Evolutionary conservation across 208 protist species (phyloP).

Genomic region (Acanthamoeba divionensis): DNA sequence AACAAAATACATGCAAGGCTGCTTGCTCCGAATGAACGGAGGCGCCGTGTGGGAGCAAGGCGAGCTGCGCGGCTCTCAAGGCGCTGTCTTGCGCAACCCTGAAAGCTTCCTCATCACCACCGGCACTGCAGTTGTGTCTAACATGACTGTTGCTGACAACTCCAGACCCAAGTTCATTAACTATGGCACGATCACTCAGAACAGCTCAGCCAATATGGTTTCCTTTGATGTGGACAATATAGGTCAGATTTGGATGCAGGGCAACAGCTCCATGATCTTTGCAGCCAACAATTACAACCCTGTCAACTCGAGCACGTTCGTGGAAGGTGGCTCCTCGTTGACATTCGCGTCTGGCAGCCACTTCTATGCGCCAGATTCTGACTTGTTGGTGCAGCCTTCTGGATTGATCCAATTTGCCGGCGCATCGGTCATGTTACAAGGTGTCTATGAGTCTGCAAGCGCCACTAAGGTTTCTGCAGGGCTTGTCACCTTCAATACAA

Average conservation of each 20-base stretch:
- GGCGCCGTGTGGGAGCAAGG: background rate
- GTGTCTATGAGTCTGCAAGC: constrained; percentile 2
- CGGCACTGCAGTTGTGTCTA: background rate
- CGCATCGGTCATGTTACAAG: background rate
- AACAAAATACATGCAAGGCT: background rate
- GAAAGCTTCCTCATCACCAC: background rate
- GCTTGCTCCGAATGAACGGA: background rate
- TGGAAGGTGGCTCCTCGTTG: background rate
- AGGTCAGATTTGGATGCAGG: background rate
- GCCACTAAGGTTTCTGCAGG: background rate
- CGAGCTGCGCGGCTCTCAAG: background rate
- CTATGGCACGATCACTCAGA: background rate
- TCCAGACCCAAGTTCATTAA: background rate
- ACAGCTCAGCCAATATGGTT: background rate
- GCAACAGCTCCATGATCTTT: background rate
- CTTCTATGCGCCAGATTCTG: background rate
- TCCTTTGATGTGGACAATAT: constrained; percentile 20
- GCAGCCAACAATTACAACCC: background rate
- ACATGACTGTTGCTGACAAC: background rate
- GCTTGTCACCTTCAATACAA: background rate
- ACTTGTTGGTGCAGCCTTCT: background rate
- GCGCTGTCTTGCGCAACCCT: background rate
- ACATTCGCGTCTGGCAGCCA: background rate
- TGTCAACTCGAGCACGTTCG: background rate
- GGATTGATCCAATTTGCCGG: too few relatives aligned